Evolutionary conservation across 2,329 filamentous ascomycete species (phyloP), one percentile per base, ranked within the genome.

Genomic region (Helminthosporium solani): DNA sequence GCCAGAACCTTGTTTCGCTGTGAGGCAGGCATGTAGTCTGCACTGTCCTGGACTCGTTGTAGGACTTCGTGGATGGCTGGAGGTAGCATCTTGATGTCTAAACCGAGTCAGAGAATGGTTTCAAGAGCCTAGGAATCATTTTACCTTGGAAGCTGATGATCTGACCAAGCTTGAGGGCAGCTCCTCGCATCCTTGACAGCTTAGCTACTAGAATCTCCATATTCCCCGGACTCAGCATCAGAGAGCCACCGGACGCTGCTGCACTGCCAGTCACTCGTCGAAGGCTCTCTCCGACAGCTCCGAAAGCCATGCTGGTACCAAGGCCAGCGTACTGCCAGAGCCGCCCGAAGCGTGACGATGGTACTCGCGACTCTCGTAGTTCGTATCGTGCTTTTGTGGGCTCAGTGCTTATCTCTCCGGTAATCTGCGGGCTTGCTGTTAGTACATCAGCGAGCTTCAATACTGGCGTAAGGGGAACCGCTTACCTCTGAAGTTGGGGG

Each of bases 11-110:
- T 84, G 67, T 99, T 85, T 9, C 94, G 86, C 70, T 99, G 94
- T 68, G 85, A 96, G 2, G 89, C 81, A 0, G 94, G 94, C 94
- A 99, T 99, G 70, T 97, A 99, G 70, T 99, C 92, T 31, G 94
- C 94, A 46, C 89, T 86, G 68, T 99, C 94, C 67, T 99, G 94
- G 0, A 99, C 94, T 5, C 95, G 85, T 66, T 96, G 90, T 11
- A 99, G 75, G 1, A 99, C 90, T 61, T 92, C 82, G 56, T 95
- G 89, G 40, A 99, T 90, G 1, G 88, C 83, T 0, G 81, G 82
- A 0, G 94, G 94, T 8, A 99, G 81, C 84, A 96, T 90, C 70
- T 96, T 97, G 30, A 89, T 84, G 72, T 99, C 94, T 78, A 42
- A 25, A n/a, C 3, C 20, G 20, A 18, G 44, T 47, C 44, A 50